Evolutionary conservation across 2,329 filamentous ascomycete genomes (phyloP).

Genomic region (Aspergillus arachidicola): DNA sequence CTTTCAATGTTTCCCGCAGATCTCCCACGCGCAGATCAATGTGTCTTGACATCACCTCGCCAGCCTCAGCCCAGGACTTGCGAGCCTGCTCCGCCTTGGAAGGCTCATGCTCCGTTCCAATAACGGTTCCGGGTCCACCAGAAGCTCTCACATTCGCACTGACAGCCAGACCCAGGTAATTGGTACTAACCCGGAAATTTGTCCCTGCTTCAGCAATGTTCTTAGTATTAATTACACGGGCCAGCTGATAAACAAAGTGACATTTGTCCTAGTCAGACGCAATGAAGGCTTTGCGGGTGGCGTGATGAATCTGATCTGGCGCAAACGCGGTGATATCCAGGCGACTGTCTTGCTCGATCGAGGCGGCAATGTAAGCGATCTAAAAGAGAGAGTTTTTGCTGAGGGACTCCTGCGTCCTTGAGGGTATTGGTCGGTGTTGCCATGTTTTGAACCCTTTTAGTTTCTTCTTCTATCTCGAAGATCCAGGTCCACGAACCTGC

Average conservation of each 20-base stretch:
- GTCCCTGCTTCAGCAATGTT: no score
- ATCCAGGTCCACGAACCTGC: no score
- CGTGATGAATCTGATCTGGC: not conserved
- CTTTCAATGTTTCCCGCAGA: not conserved
- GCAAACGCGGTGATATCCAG: not conserved
- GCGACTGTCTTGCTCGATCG: slow-evolving; percentile 4
- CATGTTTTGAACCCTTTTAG: not conserved
- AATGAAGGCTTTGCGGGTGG: slow-evolving; percentile 21
- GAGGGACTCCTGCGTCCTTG: not conserved
- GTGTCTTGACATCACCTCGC: not conserved
- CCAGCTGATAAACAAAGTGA: no score
- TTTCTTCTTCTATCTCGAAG: not conserved
- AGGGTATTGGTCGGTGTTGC: not conserved
- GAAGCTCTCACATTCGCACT: not conserved
- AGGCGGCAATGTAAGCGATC: slow-evolving; percentile 1
- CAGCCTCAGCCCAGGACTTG: not conserved
- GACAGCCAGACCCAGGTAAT: slow-evolving; percentile 42
- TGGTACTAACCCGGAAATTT: slow-evolving; percentile 47
- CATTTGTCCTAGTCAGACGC: no score
- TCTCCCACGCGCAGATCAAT: slow-evolving; percentile 2
- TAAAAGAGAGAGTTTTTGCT: not conserved
- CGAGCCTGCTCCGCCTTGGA: not conserved
- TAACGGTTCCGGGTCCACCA: not conserved
- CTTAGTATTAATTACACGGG: no score
- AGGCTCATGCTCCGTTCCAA: not conserved